Base-by-base conservation (phyloP, 371 early-diverging fungal species). In the Choanephora cucurbitarum region DNA sequence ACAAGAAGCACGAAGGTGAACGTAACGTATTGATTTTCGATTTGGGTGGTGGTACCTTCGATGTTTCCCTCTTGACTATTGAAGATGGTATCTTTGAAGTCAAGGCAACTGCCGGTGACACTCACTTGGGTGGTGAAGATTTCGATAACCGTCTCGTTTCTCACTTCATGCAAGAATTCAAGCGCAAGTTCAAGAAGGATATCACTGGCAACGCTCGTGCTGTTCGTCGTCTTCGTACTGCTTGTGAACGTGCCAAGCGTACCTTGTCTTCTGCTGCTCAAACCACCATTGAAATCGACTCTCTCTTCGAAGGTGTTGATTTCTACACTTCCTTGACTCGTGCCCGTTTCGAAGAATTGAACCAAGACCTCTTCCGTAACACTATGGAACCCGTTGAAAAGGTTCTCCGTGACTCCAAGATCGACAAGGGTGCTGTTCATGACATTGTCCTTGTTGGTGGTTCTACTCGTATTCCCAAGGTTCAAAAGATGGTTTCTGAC, bases 401-500 rank as follows among this genome's bases (percentile, higher is more conserved):
- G 77, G 90, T 89, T 44, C 80, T 95, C 63, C 74, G 83, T 42
- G 92, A 91, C 73, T 58, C 91, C 66, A 89, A 87, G 81, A 72
- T 86, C 56, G 86, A 84, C 69, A 93, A 93, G 81, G 51, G 69
- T 57, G 50, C 77, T 33, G 88, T 96, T 57, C 70, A 91, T 64
- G 91, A 93, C 63, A 91, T 95, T 61, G 90, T 96, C 56, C 79
- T 96, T 34, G 96, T 95, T 54, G 96, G 96, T 65, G 95, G 96
- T 45, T 92, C 92, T 59, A 92, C 93, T 63, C 92, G 95, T 83
- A 95, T 96, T 77, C 95, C 95, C 77, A 94, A 91, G 84, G 86
- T 96, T 60, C 92, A 91, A 76, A 85, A 92, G 80, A 80, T 94
- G 60, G 83, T 96, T 50, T 83, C 87, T 24, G 93, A 94, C 79